These are phyloP conservation scores for Phytophthora tubulina DNA, from an alignment of 352 stramenopile genomes.

Conservation along the genomic window DNA sequence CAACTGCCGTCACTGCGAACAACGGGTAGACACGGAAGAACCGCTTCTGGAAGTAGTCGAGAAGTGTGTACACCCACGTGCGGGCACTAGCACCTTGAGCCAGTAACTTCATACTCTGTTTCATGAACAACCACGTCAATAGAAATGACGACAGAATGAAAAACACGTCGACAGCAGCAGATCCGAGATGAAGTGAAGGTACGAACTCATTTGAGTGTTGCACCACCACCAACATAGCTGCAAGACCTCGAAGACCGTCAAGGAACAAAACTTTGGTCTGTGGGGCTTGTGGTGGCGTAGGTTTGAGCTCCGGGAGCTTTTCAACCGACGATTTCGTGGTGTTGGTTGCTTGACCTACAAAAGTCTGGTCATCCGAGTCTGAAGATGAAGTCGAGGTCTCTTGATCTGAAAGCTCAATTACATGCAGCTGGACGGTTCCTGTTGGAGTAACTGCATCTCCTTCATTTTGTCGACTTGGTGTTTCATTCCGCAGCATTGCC, in stretches of 20 bases:
- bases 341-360: conserved; percentile 10
- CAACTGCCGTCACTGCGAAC: conserved; percentile 46
- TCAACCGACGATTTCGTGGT: conserved; percentile 17
- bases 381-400: conserved; percentile 22
- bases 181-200: conserved; percentile 30
- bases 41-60: conserved; percentile 60
- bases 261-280: conserved; percentile 41
- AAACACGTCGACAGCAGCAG: conserved; percentile 48
- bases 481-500: conserved; percentile 19
- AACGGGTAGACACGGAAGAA: conserved; percentile 70
- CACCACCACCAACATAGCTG: conserved; percentile 44
- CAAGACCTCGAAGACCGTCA: conserved; percentile 51
- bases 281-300: neutral
- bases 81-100: conserved; percentile 22
- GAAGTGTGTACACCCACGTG: conserved; percentile 31
- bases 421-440: conserved; percentile 1
- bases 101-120: conserved; percentile 42
- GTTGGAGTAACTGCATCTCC: neutral
- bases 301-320: conserved; percentile 3
- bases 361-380: conserved; percentile 21
- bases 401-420: conserved; percentile 26
- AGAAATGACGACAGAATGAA: conserved; percentile 60
- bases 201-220: conserved; percentile 36
- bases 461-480: neutral
- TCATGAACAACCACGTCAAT: conserved; percentile 51